A percentile compares a stretch with the other conserved stretches of the same genome.
Conservation (phyloP, 192 early-diverging fungal genomes). For the Mortierella hygrophila region DNA sequence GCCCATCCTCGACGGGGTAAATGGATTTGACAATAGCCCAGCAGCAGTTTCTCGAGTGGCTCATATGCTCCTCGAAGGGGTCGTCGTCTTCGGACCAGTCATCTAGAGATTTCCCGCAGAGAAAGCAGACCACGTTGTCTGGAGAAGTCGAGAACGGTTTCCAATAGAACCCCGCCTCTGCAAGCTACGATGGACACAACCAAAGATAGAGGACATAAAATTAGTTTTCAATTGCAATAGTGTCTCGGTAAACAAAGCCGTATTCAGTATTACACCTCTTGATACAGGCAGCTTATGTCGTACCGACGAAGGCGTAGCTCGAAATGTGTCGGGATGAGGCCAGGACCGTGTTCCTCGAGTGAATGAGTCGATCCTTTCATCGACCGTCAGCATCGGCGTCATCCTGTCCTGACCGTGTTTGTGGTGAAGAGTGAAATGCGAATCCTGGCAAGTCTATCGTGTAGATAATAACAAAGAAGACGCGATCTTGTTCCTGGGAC, state of each 20-base stretch:
- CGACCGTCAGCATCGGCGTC: slow-evolving; percentile 38
- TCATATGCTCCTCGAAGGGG: slow-evolving; percentile 43
- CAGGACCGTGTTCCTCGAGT: slow-evolving; percentile 18
- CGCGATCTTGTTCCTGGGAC: background rate
- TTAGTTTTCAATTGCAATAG: background rate
- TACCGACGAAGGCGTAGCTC: slow-evolving; percentile 24
- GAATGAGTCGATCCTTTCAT: slow-evolving; percentile 44
- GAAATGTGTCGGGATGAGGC: slow-evolving; percentile 24
- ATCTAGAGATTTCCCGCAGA: slow-evolving; percentile 53
- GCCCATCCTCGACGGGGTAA: slow-evolving; percentile 6
- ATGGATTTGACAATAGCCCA: slow-evolving; percentile 46
- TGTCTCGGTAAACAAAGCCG: background rate
- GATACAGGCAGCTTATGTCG: background rate
- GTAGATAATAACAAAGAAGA: background rate
- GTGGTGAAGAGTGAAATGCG: background rate
- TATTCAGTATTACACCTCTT: background rate
- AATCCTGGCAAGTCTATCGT: background rate
- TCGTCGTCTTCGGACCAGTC: slow-evolving; percentile 36
- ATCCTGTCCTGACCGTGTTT: slow-evolving; percentile 27
- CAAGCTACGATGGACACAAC: slow-evolving; percentile 20
- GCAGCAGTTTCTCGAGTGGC: slow-evolving; percentile 29
- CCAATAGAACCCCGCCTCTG: slow-evolving; percentile 56
- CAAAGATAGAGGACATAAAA: background rate
- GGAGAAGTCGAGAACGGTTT: slow-evolving; percentile 6
- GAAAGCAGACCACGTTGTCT: slow-evolving; percentile 57